Percentiles rank a stretch among this genome's conserved stretches.
Conservation (phyloP, 2,329 filamentous ascomycete species). For the Epicoccum nigrum region DNA sequence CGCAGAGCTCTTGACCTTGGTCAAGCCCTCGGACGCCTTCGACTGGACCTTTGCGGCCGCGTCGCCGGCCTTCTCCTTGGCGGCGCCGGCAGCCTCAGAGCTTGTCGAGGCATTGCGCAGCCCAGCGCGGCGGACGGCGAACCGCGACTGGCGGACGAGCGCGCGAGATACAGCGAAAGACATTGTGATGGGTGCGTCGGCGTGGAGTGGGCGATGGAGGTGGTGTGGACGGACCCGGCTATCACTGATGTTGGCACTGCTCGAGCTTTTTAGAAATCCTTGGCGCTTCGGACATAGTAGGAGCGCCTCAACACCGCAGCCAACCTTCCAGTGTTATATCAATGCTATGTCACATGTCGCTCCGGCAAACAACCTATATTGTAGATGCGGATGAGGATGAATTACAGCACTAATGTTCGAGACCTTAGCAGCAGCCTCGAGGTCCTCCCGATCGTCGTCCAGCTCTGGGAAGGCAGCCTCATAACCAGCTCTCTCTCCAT, state of each 20-base stretch:
- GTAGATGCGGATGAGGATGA: too few relatives aligned
- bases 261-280: constrained; percentile 18
- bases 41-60: constrained; percentile 65
- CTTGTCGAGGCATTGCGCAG: constrained; percentile 58
- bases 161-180: constrained; percentile 55
- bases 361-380: too few relatives aligned
- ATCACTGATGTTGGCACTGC: constrained; percentile 7
- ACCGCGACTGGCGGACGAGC: constrained; percentile 53
- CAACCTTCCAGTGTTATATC: too few relatives aligned
- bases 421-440: background rate
- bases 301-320: constrained; percentile 1
- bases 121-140: constrained; percentile 51
- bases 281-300: constrained; percentile 9
- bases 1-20: constrained; percentile 79
- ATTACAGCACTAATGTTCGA: background rate
- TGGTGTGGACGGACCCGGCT: constrained; percentile 4
- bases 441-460: background rate
- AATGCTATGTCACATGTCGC: too few relatives aligned
- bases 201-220: constrained; percentile 15
- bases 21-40: constrained; percentile 84
- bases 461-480: background rate
- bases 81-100: constrained; percentile 53
- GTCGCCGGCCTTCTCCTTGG: constrained; percentile 53
- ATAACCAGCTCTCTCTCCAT: constrained; percentile 14
- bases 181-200: constrained; percentile 48